Base-by-base conservation (phyloP, 441 rosid species). In the Adansonia rubrostipa region DNA sequence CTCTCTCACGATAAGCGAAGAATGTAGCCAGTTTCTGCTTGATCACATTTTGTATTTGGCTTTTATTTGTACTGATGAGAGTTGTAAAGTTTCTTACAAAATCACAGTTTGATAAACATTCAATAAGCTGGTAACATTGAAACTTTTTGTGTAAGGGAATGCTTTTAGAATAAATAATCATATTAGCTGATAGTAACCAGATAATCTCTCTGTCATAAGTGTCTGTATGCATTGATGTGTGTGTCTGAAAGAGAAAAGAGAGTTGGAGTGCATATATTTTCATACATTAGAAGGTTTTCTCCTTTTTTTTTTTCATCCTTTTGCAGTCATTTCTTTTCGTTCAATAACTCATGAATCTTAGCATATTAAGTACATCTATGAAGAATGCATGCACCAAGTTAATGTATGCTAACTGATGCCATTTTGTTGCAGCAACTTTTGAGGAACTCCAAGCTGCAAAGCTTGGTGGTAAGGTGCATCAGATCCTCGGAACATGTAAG, bases 401-500 rank as follows among this genome's bases (percentile, higher is more conserved):
- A 44, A 51, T 64, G 56, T 36, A 45, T 17, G 33, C 45, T 45
- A 47, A n/a, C 56, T 74, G 51, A 69, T 60, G 69, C 42, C 62
- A 47, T 28, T 36, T 75, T 87, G 56, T 76, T 86, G 79, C 83
- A 90, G 94, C 81, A 89, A 82, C 85, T 92, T 75, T 67, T 92
- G 78, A 82, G 77, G 81, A 84, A 83, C 77, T 82, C 90, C 85
- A 88, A 81, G 77, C 82, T 95, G 87, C 87, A 85, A 83, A 88
- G 88, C 80, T 86, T 95, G 88, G 84, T 83, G 74, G 54, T 91
- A 36, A 79, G 85, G 75, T 88, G 91, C 92, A 88, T 93, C 85
- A 88, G 91, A 80, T 89, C 94, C 6, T 63, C 85, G 82, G 88
- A 86, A 85, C 91, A 93, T 84, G 99, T 93, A 88, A 81, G 93